Base-by-base conservation (phyloP, 129 eudicot species). In the Escallonia herrerae region DNA sequence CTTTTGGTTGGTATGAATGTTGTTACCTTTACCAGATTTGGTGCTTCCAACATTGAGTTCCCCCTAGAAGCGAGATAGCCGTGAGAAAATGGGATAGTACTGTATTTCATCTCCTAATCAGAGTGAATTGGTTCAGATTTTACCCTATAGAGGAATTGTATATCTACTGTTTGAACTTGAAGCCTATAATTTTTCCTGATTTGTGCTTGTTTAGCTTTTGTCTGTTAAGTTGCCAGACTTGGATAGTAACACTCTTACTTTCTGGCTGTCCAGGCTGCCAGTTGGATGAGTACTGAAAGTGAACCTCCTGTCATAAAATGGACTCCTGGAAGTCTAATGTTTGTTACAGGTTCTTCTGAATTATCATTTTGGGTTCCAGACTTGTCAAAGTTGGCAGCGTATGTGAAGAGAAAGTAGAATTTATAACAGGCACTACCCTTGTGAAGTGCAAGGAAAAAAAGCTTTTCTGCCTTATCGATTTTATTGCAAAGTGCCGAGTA, bases 241-340 rank as follows among this genome's bases (percentile, higher is more conserved):
- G 33, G 33, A 22, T 22, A 22, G 33, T 22, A 22, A 22, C 33
- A 22, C 33, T 22, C 33, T 0, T 40, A 0, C 3, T 43, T 53
- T 38, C 4, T 15, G 40, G 45, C 45, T 71, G 44, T 73, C 13
- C 77, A 94, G 99, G 99, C 87, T 64, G 97, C 94, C 58, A 84
- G 95, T 76, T 94, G 99, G 99, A 64, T 86, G 76, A 89, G 99
- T 81, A 78, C 84, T 3, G 90, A 83, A 74, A 76, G 81, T 12
- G 94, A 89, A 63, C 95, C 99, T 46, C 95, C 99, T 46, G 95
- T 94, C 60, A 80, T 94, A 56, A 94, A 81, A 80, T 94, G 99
- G 99, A 93, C 99, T 43, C 95, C 95, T 3, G 99, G 97, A 75
- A 86, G 93, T 79, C 81, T 89, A 56, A 94, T 94, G 99, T 89